Evolutionary conservation across 2,329 filamentous ascomycete genomes (phyloP), one percentile per base, ranked within the genome.

Genomic region (Colletotrichum australisinense): DNA sequence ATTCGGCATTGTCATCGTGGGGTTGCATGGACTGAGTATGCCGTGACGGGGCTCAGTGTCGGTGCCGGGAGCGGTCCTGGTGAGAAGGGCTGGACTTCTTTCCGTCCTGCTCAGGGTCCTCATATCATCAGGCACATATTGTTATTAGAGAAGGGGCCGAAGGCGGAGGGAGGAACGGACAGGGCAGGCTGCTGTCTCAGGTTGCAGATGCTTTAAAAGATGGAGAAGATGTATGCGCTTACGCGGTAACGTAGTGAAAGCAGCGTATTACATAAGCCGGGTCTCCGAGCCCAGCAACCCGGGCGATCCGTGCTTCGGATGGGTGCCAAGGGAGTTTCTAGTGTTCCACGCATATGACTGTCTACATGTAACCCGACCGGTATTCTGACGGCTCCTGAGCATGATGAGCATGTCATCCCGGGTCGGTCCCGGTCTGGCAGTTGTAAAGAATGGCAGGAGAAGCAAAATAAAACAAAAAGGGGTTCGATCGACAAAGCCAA

Each of bases 171-270:
- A 30, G 22, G 28, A 53, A 38, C 59, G 56, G 22, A 49, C 26
- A 64, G 56, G 22, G 64, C 56, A 11, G n/a, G 63, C 42, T 26
- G 28, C 49, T 69, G 69, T 72, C 65, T 72, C 69, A 72, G 65
- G 65, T 68, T 57, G 6, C 63, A 62, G 32, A 55, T 49, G 42
- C 42, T 57, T 56, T 71, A 60, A 62, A 71, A 62, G 56, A 53
- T 60, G 56, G 63, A 53, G 63, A 32, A 53, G 63, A 32, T 26
- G 26, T 30, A 16, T 57, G 42, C 22, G n/a, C n/a, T n/a, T 22
- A 24, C 35, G 1, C 32, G 19, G 19, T 30, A 19, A 56, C 2
- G 38, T 1, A n/a, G 35, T 28, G 1, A 2, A 4, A n/a, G 1
- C 42, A 4, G 16, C 19, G 24, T 14, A n/a, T 73, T 73, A 66